Evolutionary conservation across 2,329 filamentous ascomycete species (phyloP).

Genomic region (Graphilbum fragrans): DNA sequence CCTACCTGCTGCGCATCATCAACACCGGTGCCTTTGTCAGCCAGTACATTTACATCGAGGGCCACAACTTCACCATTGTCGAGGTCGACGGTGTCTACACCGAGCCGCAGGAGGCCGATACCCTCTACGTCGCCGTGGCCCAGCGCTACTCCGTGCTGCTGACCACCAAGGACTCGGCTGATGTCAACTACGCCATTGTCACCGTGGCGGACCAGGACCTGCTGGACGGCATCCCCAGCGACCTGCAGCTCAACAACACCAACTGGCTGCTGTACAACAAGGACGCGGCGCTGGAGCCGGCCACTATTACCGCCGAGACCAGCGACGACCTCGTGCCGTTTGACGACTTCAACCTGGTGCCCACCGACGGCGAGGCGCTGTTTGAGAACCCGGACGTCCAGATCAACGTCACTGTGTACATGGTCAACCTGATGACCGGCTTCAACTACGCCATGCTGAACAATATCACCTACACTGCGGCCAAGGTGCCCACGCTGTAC

Average conservation of each 20-base stretch:
- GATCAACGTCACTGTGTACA: slow-evolving; percentile 51
- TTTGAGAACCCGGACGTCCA: slow-evolving; percentile 49
- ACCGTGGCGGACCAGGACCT: slow-evolving; percentile 31
- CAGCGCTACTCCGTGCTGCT: slow-evolving; percentile 54
- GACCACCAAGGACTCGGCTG: slow-evolving; percentile 50
- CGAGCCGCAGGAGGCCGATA: slow-evolving; percentile 43
- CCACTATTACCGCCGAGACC: slow-evolving; percentile 4
- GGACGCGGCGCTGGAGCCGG: slow-evolving; percentile 30
- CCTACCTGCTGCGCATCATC: slow-evolving; percentile 60
- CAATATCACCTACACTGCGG: slow-evolving; percentile 60
- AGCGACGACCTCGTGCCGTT: slow-evolving; percentile 49
- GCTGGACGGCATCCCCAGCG: slow-evolving; percentile 55
- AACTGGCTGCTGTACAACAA: slow-evolving; percentile 53
- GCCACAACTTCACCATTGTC: slow-evolving; percentile 54
- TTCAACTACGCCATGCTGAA: slow-evolving; percentile 54
- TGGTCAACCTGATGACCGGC: slow-evolving; percentile 46
- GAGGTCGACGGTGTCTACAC: slow-evolving; percentile 65
- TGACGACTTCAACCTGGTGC: slow-evolving; percentile 62
- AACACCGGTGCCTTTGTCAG: slow-evolving; percentile 63
- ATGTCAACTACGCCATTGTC: slow-evolving; percentile 54
- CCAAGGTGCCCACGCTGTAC: slow-evolving; percentile 72
- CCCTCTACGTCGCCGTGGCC: slow-evolving; percentile 55
- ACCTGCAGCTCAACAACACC: slow-evolving; percentile 56
- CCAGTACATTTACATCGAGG: slow-evolving; percentile 56
- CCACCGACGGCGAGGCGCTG: slow-evolving; percentile 51